phyloP scores from a whole-genome alignment of 2,329 filamentous ascomycete genomes.

The Penicillium rolfsii region DNA sequence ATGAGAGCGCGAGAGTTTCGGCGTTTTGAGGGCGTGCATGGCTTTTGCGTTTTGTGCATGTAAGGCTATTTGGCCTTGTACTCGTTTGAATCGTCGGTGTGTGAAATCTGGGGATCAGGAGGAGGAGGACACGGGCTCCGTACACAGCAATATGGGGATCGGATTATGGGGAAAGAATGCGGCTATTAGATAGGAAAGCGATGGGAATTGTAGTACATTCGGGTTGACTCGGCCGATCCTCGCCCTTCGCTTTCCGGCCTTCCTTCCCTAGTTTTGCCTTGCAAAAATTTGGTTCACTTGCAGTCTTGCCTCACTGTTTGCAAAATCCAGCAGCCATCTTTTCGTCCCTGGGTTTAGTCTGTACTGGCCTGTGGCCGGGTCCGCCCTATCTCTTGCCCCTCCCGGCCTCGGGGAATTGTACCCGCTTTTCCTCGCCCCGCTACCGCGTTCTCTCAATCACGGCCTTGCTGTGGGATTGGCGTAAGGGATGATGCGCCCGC shows the following conservation, averaged over 20 bases:
- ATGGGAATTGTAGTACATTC: background rate
- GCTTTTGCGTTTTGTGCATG: background rate
- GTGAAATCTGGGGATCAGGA: background rate
- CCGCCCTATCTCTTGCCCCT: background rate
- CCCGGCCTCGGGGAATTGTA: background rate
- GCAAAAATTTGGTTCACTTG: background rate
- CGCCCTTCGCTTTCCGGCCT: background rate
- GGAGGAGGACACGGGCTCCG: background rate
- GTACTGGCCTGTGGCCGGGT: background rate
- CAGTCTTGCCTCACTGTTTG: background rate
- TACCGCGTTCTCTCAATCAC: background rate
- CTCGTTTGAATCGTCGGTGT: background rate
- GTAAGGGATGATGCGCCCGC: constrained; percentile 3
- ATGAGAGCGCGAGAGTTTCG: background rate
- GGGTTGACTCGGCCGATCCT: background rate
- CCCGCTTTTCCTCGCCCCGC: background rate
- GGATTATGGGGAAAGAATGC: background rate
- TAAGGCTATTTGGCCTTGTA: background rate
- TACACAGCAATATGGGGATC: background rate
- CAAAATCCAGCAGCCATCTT: background rate
- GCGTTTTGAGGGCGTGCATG: background rate
- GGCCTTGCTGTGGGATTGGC: background rate
- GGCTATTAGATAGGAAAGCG: background rate
- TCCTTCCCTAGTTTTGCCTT: background rate
- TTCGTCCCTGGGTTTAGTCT: background rate